A percentile compares a stretch with the other conserved stretches of the same genome.
These are phyloP conservation scores for Diospyros kaki DNA, from an alignment of 148 eudicot genomes.

Conservation along the genomic window DNA sequence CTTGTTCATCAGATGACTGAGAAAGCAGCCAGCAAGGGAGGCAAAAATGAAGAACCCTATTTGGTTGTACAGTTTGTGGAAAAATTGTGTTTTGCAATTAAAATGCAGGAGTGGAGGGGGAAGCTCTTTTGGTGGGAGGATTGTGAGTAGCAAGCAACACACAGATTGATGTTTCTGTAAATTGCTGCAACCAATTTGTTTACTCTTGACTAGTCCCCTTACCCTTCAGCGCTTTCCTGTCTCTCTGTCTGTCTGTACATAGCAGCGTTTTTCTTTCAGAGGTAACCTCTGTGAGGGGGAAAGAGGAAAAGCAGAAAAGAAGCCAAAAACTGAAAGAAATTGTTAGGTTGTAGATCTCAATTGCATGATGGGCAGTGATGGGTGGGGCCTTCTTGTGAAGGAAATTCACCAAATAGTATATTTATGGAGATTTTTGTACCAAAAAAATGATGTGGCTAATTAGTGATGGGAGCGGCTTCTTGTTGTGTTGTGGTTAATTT, in stretches of 20 bases:
- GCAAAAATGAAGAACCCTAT: neutral
- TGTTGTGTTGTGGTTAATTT: no score
- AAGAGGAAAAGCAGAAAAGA: no score
- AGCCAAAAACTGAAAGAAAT: no score
- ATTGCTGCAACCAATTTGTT: neutral
- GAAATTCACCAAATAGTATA: no score
- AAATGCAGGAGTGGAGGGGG: neutral
- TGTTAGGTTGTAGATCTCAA: no score
- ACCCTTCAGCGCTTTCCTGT: neutral
- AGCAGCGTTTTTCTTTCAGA: neutral
- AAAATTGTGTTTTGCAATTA: neutral
- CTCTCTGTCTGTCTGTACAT: constrained; percentile 4
- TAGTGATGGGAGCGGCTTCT: no score
- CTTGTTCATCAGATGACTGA: constrained; percentile 61
- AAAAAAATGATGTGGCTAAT: no score
- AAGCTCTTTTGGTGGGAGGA: neutral
- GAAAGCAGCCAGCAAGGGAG: neutral
- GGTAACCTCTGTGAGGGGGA: no score
- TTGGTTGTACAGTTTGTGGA: neutral
- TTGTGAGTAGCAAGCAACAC: neutral
- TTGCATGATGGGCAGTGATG: no score
- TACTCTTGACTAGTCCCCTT: neutral
- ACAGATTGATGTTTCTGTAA: neutral
- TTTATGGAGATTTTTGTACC: no score
- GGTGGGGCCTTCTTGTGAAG: no score